Evolutionary conservation across 805 yeast genomes (phyloP), one percentile per base, ranked within the genome.

Genomic region (Suhomyces kilbournensis): DNA sequence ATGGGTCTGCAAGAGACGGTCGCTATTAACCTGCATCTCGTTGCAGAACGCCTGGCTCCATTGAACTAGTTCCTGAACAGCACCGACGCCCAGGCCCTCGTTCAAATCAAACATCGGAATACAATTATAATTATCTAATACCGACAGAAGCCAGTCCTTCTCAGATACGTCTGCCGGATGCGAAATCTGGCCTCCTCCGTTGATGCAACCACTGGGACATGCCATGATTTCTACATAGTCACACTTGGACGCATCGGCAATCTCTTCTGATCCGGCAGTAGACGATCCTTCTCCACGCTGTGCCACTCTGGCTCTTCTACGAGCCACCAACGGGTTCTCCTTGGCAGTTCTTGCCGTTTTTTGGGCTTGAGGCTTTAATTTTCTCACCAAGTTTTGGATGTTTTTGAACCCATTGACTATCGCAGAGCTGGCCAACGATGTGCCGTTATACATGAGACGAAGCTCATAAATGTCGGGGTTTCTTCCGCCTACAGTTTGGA

Each of bases 201-300:
- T 94, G 52, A 92, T 88, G 64, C 98, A 94, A 1, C 99, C 99
- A 26, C 90, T 91, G 5, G 99, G 99, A 67, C 99, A 94, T 0
- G 99, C 99, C 97, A 91, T 93, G 44, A 94, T 87, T 62, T 94
- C 99, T 5, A 93, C 88, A 59, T 87, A 89, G 56, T 90, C 94
- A 59, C 88, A 85, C 40, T 72, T 75, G 30, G 80, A 68, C 0
- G 93, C 87, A 53, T 88, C 92, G 0, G 84, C 84, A 1, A 59
- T 23, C 42, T 66, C 72, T 10, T 51, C 63, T 51, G 49, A 28
- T 34, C 51, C 48, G 9, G 51, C 65, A 48, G 46, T 19, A 63
- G 6, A 30, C 3, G 34, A 47, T 8, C 32, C 32, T 28, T 49
- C 56, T 28, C 32, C 57, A 53, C 55, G 61, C 46, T 56, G 65